These are phyloP conservation scores for Aspergillus flavus DNA, from an alignment of 2,329 filamentous ascomycete genomes.

Conservation along the genomic window DNA sequence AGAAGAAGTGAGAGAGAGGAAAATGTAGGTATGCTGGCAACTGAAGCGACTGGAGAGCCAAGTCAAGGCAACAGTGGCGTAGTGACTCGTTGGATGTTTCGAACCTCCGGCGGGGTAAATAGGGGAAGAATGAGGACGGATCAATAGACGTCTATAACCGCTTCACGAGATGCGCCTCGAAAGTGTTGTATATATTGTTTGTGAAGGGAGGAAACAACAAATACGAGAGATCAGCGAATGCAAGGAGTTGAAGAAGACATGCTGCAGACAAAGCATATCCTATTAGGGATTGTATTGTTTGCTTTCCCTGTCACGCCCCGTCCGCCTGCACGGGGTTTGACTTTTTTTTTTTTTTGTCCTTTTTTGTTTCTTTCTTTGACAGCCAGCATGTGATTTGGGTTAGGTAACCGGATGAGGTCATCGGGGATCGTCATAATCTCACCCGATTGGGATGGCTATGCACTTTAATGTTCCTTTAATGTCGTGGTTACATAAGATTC, in stretches of 20 bases:
- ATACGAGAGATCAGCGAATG: background rate
- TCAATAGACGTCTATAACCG: background rate
- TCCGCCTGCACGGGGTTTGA: background rate
- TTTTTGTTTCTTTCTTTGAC: background rate
- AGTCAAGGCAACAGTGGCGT: background rate
- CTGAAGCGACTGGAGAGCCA: background rate
- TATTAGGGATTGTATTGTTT: background rate
- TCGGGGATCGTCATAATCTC: background rate
- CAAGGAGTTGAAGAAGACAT: background rate
- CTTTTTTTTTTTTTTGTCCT: background rate
- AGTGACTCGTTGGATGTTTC: background rate
- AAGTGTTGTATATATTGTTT: background rate
- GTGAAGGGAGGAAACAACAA: background rate
- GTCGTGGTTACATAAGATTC: fast-evolving
- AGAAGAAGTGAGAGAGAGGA: background rate
- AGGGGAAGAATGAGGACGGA: background rate
- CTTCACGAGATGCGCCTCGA: background rate
- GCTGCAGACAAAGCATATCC: background rate
- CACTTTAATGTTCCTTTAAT: too few species aligned
- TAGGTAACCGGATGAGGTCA: conserved; percentile 3
- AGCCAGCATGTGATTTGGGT: background rate
- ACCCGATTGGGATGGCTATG: too few species aligned
- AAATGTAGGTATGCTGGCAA: background rate
- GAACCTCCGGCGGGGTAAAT: conserved; percentile 13
- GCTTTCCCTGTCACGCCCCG: background rate